These are phyloP conservation scores for Perkinsela sp. DNA, from an alignment of 208 protist genomes.

Conservation along the genomic window DNA sequence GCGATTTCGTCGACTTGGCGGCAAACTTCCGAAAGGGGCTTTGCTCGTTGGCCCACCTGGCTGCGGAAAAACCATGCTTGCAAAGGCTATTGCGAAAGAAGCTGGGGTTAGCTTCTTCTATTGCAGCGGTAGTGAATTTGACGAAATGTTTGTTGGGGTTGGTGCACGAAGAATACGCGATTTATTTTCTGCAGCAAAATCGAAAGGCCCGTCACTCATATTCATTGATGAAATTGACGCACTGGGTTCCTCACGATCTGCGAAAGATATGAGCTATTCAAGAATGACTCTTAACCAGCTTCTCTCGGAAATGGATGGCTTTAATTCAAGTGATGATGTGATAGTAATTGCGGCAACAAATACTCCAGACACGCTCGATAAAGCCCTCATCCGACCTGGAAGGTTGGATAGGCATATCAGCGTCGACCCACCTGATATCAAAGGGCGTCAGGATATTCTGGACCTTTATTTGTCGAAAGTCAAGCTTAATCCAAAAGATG, in stretches of 20 bases:
- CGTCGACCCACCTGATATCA: constrained; percentile 62
- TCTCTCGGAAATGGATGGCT: constrained; percentile 84
- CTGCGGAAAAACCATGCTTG: constrained; percentile 79
- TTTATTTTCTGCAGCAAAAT: constrained; percentile 74
- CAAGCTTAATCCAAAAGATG: constrained; percentile 20
- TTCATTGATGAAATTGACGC: constrained; percentile 97
- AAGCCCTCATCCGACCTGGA: constrained; percentile 64
- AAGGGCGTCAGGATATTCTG: constrained; percentile 44
- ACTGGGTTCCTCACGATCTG: constrained; percentile 45
- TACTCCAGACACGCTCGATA: constrained; percentile 77
- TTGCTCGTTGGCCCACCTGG: constrained; percentile 87
- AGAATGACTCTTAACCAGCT: constrained; percentile 87
- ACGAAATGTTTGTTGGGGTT: constrained; percentile 92
- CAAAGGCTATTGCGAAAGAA: constrained; percentile 69
- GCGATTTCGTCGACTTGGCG: constrained; percentile 70
- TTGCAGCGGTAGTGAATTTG: constrained; percentile 72
- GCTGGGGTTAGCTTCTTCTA: constrained; percentile 85
- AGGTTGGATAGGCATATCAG: constrained; percentile 53
- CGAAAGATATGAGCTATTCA: constrained; percentile 24
- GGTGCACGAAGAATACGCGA: constrained; percentile 72
- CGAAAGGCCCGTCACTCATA: constrained; percentile 74
- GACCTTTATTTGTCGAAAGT: constrained; percentile 60
- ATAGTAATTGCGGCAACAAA: constrained; percentile 92
- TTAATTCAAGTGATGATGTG: constrained; percentile 59
- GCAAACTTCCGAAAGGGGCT: constrained; percentile 77